Conservation (phyloP, 1,284 basidiomycete species). For the Psilocybe mexicana region DNA sequence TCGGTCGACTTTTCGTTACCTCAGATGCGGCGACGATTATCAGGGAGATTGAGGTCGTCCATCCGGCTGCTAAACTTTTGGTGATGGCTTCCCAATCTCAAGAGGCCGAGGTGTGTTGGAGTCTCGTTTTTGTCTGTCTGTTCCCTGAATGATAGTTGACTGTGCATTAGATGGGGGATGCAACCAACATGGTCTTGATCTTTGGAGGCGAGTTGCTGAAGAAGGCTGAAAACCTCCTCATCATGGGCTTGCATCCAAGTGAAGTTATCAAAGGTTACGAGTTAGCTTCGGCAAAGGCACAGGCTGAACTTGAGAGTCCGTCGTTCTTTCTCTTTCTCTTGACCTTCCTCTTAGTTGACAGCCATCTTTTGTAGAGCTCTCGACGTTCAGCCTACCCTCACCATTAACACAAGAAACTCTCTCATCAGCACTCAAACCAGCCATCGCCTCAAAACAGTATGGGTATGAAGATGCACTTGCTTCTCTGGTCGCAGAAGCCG, state of each 20-base stretch:
- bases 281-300: slow-evolving; percentile 84
- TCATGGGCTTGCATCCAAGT: slow-evolving; percentile 97
- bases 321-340: slow-evolving; percentile 23
- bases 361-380: slow-evolving; percentile 50
- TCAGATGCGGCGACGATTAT: slow-evolving; percentile 99
- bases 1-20: slow-evolving; percentile 95
- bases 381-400: slow-evolving; percentile 66
- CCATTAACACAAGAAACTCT: slow-evolving; percentile 83
- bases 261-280: slow-evolving; percentile 96
- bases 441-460: slow-evolving; percentile 97
- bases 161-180: slow-evolving; percentile 83
- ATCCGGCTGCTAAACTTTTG: slow-evolving; percentile 95
- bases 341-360: slow-evolving; percentile 20
- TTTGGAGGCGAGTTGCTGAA: slow-evolving; percentile 95
- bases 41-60: slow-evolving; percentile 96
- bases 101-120: slow-evolving; percentile 75
- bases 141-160: slow-evolving; percentile 3
- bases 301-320: slow-evolving; percentile 90
- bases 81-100: slow-evolving; percentile 99
- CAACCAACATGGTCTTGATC: slow-evolving; percentile 95
- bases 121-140: slow-evolving; percentile 3
- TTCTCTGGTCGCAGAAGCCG: slow-evolving; percentile 89
- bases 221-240: slow-evolving; percentile 88
- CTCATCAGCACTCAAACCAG: slow-evolving; percentile 81
- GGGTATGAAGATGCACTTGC: slow-evolving; percentile 88